Evolutionary conservation across 352 stramenopile species (phyloP).

Genomic region (Discostella stelligera): DNA sequence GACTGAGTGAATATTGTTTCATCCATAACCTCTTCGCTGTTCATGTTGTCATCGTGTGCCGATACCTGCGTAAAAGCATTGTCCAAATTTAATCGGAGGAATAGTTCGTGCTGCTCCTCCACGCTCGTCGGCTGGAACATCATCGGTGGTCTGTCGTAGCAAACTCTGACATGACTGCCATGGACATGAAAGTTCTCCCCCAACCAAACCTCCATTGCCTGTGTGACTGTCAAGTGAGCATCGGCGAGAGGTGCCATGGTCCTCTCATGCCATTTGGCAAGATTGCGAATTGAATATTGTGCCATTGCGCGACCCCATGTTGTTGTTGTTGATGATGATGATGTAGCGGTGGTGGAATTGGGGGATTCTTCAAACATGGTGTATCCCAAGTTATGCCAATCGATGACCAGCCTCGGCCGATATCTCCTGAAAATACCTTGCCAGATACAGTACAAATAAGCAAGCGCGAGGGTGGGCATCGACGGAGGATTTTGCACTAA

Average conservation of each 20-base stretch:
- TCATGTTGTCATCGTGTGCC: constrained; percentile 22
- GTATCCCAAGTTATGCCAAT: constrained; percentile 99
- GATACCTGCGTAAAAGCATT: constrained; percentile 49
- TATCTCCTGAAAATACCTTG: constrained; percentile 9
- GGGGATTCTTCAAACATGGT: constrained; percentile 89
- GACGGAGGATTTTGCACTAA: constrained; percentile 98
- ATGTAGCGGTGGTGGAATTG: constrained; percentile 53
- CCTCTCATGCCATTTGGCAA: constrained; percentile 75
- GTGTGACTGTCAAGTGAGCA: constrained; percentile 95
- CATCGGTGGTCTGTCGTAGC: constrained; percentile 93
- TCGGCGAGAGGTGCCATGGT: constrained; percentile 89
- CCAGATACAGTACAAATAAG: constrained; percentile 73
- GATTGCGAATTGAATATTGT: constrained; percentile 38
- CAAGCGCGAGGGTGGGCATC: constrained; percentile 92
- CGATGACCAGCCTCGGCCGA: constrained; percentile 91
- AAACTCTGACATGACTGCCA: constrained; percentile 72
- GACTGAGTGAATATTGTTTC: constrained; percentile 67
- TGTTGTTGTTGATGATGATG: too few relatives aligned
- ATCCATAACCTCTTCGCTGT: constrained; percentile 15
- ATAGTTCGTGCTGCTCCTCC: constrained; percentile 88
- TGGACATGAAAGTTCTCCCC: constrained; percentile 88
- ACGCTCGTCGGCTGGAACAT: constrained; percentile 90
- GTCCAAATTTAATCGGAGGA: constrained; percentile 81
- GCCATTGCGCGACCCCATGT: constrained; percentile 6
- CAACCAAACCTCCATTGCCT: constrained; percentile 94